phyloP scores from a whole-genome alignment of 192 early-diverging fungal genomes.

The Piromyces sp. region DNA sequence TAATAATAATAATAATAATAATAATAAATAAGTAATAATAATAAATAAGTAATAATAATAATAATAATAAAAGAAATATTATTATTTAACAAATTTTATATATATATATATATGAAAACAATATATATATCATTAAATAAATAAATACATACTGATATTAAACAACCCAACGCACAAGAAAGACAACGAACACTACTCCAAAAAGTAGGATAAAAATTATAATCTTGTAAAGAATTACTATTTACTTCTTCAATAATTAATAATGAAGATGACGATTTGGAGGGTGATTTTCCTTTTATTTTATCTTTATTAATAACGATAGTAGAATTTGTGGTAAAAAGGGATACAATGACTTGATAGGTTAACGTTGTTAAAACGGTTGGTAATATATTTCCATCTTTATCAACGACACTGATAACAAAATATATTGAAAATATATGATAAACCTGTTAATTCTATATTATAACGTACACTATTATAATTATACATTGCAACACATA shows the following conservation, averaged over 20 bases:
- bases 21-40: no score
- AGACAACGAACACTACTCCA: neutral
- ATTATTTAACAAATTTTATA: neutral
- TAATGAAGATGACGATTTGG: neutral
- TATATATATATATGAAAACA: no score
- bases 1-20: no score
- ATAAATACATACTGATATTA: neutral
- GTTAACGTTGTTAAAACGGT: neutral
- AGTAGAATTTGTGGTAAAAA: neutral
- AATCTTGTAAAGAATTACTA: neutral
- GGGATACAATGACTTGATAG: neutral
- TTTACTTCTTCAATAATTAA: neutral
- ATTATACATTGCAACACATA: no score
- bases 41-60: neutral
- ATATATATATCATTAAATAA: neutral
- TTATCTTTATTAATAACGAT: neutral
- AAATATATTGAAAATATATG: no score
- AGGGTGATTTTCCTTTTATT: neutral
- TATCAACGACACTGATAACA: neutral
- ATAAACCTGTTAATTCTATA: no score
- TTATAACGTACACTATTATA: no score
- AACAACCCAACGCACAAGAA: neutral
- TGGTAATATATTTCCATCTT: neutral
- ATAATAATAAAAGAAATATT: neutral
- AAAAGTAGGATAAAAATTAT: neutral